These are phyloP conservation scores for Dactylorhiza incarnata DNA, from an alignment of 106 monocot genomes.

Conservation along the genomic window DNA sequence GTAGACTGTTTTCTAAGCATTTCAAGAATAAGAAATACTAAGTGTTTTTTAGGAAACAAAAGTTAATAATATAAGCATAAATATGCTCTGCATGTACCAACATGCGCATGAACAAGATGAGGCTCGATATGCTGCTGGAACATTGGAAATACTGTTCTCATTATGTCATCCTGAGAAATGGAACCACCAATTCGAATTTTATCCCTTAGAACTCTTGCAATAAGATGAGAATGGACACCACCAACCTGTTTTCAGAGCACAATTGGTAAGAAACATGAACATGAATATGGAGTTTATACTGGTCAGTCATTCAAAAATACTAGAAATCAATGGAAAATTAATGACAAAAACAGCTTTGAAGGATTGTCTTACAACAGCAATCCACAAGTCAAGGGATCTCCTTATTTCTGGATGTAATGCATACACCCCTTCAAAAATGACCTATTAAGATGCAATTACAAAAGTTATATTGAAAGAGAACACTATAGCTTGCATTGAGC, in stretches of 20 bases:
- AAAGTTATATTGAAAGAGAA: not conserved
- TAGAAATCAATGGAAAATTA: not conserved
- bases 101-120: conserved; percentile 99
- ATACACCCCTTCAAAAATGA: conserved; percentile 96
- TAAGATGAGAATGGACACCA: conserved; percentile 98
- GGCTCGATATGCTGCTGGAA: conserved; percentile 96
- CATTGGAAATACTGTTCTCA: conserved; percentile 97
- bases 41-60: not conserved
- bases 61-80: not conserved
- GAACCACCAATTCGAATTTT: conserved; percentile 58
- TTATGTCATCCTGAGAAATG: conserved; percentile 78
- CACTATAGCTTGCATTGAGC: not conserved
- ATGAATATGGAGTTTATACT: not conserved
- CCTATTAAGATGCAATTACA: conserved; percentile 31
- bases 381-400: conserved; percentile 85
- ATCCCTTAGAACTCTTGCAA: conserved; percentile 93
- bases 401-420: conserved; percentile 90
- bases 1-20: not conserved
- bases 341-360: not conserved
- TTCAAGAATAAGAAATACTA: not conserved
- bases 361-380: conserved; percentile 83
- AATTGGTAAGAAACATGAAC: not conserved
- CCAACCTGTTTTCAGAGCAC: conserved; percentile 55
- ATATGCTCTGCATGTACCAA: conserved; percentile 58
- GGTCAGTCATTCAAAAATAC: not conserved